Conservation (phyloP, 139 green algal species). For the Auxenochlorella pyrenoidosa region DNA sequence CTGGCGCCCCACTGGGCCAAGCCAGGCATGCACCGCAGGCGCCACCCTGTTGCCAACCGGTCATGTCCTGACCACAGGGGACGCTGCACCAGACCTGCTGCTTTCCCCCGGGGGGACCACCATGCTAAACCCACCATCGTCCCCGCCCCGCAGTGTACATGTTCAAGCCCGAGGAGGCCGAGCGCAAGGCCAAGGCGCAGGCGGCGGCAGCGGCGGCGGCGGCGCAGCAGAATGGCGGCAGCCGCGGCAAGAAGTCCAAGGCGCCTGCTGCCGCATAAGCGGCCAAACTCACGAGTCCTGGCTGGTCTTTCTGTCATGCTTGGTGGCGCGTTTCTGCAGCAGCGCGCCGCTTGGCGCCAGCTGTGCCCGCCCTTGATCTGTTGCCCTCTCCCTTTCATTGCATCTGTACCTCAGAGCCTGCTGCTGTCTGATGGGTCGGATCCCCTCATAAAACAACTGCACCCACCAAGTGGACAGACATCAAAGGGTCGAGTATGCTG, state of each 20-base stretch:
- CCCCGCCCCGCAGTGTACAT: conserved; percentile 15
- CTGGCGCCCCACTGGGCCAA: too few relatives aligned
- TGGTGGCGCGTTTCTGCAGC: background rate
- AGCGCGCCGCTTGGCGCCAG: too few relatives aligned
- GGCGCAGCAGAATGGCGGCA: background rate
- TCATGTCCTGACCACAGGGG: background rate
- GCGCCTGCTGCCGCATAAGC: background rate
- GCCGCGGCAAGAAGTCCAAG: conserved; percentile 20
- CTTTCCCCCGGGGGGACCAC: too few relatives aligned
- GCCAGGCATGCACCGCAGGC: too few relatives aligned
- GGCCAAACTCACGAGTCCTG: background rate
- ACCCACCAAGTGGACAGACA: too few relatives aligned
- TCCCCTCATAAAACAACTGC: too few relatives aligned
- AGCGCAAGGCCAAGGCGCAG: conserved; percentile 26
- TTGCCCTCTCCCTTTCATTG: too few relatives aligned
- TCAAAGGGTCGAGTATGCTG: too few relatives aligned
- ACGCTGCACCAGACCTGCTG: background rate
- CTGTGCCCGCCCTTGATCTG: background rate
- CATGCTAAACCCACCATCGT: too few relatives aligned
- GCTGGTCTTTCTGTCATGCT: background rate
- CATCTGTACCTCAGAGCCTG: too few relatives aligned
- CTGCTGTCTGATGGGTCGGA: too few relatives aligned
- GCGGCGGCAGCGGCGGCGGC: background rate
- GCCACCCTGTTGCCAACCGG: too few relatives aligned
- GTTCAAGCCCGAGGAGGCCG: conserved; percentile 31